Percentiles rank a stretch among this genome's conserved stretches.
Conservation (phyloP, 768 basidiomycete species). For the Russula foetens region DNA sequence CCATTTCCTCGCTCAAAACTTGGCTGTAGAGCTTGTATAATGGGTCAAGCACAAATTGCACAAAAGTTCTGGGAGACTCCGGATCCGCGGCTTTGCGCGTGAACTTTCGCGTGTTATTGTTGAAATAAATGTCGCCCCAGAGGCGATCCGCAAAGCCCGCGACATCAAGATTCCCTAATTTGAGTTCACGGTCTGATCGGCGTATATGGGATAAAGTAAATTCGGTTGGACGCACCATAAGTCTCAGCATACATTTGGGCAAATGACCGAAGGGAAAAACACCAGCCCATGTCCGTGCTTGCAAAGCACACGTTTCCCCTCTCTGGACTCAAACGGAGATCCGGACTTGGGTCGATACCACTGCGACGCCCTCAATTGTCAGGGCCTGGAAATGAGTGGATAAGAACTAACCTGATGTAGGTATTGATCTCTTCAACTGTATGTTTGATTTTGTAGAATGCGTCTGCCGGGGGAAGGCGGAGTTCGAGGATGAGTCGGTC, state of each 20-base stretch:
- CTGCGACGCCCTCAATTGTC: conserved; percentile 29
- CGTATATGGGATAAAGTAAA: not conserved
- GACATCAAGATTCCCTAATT: conserved; percentile 68
- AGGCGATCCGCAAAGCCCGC: conserved; percentile 79
- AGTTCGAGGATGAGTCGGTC: conserved; percentile 95
- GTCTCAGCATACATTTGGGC: conserved; percentile 95
- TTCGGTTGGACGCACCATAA: conserved; percentile 55
- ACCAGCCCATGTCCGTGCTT: conserved; percentile 96
- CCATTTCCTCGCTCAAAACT: conserved; percentile 90
- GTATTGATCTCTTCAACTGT: conserved; percentile 98
- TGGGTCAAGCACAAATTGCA: conserved; percentile 93
- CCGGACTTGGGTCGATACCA: conserved; percentile 82
- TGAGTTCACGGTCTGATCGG: not conserved
- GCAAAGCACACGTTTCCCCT: conserved; percentile 96
- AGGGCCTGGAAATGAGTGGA: not conserved
- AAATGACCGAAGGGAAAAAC: conserved; percentile 90
- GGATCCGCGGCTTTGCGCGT: conserved; percentile 76
- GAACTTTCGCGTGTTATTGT: conserved; percentile 79
- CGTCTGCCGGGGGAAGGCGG: conserved; percentile 90
- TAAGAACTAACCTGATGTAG: conserved; percentile 68
- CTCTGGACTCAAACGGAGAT: conserved; percentile 85
- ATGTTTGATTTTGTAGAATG: conserved; percentile 98
- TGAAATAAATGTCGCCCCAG: conserved; percentile 98
- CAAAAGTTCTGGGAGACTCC: conserved; percentile 77
- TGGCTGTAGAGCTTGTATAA: conserved; percentile 95